Conservation (phyloP, 805 yeast species). For the Candida boleticola region DNA sequence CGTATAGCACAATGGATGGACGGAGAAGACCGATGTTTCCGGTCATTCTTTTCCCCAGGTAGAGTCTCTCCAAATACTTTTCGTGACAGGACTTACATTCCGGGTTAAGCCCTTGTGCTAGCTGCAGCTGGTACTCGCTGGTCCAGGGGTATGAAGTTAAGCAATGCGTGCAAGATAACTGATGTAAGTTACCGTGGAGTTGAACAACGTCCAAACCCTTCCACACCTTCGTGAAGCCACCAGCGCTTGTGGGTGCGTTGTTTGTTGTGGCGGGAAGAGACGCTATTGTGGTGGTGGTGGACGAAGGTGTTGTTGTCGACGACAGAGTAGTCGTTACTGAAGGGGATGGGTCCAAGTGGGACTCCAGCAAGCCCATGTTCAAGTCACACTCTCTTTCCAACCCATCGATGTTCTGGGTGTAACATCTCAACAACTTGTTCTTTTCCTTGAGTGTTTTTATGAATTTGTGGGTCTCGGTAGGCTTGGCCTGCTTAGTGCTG, state of each 20-base stretch:
- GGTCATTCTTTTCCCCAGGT: slow-evolving; percentile 70
- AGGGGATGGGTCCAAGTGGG: slow-evolving; percentile 13
- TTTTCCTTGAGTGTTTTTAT: slow-evolving; percentile 58
- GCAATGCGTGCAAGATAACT: slow-evolving; percentile 75
- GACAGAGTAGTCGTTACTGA: too few relatives aligned
- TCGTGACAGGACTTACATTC: slow-evolving; percentile 70
- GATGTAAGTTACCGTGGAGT: slow-evolving; percentile 84
- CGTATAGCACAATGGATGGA: slow-evolving; percentile 89
- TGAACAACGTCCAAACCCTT: slow-evolving; percentile 75
- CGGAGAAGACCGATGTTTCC: slow-evolving; percentile 73
- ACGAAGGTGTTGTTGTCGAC: slow-evolving; percentile 13
- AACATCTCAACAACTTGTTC: slow-evolving; percentile 74
- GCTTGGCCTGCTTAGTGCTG: slow-evolving; percentile 62
- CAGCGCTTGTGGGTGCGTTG: background rate
- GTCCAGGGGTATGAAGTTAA: slow-evolving; percentile 60
- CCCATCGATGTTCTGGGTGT: slow-evolving; percentile 94
- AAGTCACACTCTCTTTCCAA: slow-evolving; percentile 69
- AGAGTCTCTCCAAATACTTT: slow-evolving; percentile 52
- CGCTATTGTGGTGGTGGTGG: background rate
- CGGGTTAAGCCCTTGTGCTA: slow-evolving; percentile 68
- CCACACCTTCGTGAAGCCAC: slow-evolving; percentile 46
- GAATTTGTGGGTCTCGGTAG: slow-evolving; percentile 83
- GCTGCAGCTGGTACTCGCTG: slow-evolving; percentile 40
- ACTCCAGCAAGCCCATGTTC: slow-evolving; percentile 49
- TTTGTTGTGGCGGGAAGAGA: background rate